A percentile compares a stretch with the other conserved stretches of the same genome.
Evolutionary conservation across 1,139 yeast species (phyloP).

Genomic region (Pichia sp.): DNA sequence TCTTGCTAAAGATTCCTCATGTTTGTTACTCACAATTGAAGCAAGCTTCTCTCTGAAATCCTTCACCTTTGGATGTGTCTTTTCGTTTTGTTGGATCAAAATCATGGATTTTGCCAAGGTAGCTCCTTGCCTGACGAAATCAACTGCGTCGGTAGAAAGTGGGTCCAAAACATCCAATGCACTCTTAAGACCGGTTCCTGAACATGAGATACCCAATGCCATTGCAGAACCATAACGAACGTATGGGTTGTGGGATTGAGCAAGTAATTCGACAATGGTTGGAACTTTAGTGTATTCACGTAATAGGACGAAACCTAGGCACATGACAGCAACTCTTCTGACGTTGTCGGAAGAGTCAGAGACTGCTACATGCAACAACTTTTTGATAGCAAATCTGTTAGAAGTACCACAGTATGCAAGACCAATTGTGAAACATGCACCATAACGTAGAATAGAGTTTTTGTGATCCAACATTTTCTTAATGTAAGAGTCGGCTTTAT

Average conservation of each 20-base stretch:
- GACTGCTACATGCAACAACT: slow-evolving; percentile 86
- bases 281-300: slow-evolving; percentile 94
- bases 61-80: slow-evolving; percentile 73
- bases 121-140: slow-evolving; percentile 97
- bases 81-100: slow-evolving; percentile 88
- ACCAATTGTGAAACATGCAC: slow-evolving; percentile 92
- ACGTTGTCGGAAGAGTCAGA: slow-evolving; percentile 96
- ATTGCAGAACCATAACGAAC: slow-evolving; percentile 97
- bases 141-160: slow-evolving; percentile 88
- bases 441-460: slow-evolving; percentile 83
- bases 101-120: slow-evolving; percentile 90
- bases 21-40: slow-evolving; percentile 74
- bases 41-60: slow-evolving; percentile 71
- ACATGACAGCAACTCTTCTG: slow-evolving; percentile 91
- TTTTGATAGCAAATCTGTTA: slow-evolving; percentile 78
- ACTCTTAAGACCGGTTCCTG: slow-evolving; percentile 84
- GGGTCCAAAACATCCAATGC: slow-evolving; percentile 94
- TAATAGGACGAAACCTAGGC: slow-evolving; percentile 87
- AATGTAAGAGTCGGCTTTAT: slow-evolving; percentile 70
- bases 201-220: slow-evolving; percentile 96
- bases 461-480: slow-evolving; percentile 67
- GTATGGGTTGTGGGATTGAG: slow-evolving; percentile 96
- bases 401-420: slow-evolving; percentile 97
- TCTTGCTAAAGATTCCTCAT: slow-evolving; percentile 94
- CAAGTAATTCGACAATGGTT: slow-evolving; percentile 84